Evolutionary conservation across 2,329 filamentous ascomycete genomes (phyloP), one percentile per base, ranked within the genome.

Genomic region (Colletotrichum incanum): DNA sequence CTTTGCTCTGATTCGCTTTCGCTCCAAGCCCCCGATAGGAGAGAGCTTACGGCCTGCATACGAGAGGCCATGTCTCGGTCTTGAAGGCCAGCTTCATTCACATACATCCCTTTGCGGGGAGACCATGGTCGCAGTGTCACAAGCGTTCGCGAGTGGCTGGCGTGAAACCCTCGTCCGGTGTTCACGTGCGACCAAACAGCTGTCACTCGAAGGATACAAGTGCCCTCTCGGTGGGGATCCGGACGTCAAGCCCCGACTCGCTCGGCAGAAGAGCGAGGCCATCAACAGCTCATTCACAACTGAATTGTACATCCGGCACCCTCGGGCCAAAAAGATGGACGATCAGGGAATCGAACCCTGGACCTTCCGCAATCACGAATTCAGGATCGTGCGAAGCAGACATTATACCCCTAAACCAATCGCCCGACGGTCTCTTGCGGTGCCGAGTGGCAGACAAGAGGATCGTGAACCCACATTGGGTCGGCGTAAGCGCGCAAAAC

Each of bases 321-420:
- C 11, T 4, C 28, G 18, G 28, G 5, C 28, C 23, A 45, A 45
- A 49, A 43, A 28, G 1, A 23, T 34, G 43, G 28, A 52, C 60
- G 34, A 43, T 65, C 52, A 16, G 43, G 67, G 60, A 52, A 59
- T 59, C 52, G 67, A 58, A 69, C 67, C 52, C 67, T 20, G 60
- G 43, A 59, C 60, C 52, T 69, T 69, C 49, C 67, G 31, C 60
- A 59, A 37, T 47, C 61, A 45, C 20, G 28, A 56, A 2, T 4
- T 23, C 37, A 5, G 34, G 20, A 12, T 3, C 23, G 31, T 65
- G 59, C 60, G 43, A 69, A 65, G 61, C 41, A 61, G 63, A 69
- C 54, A 65, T 54, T 50, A 65, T 65, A 59, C 52, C 61, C 52
- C 61, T 54, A 59, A 52, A 65, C 61, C 67, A 65, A 65, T 37